Conservation (phyloP, 805 yeast genomes). For the Teunomyces barrocoloradensis region DNA sequence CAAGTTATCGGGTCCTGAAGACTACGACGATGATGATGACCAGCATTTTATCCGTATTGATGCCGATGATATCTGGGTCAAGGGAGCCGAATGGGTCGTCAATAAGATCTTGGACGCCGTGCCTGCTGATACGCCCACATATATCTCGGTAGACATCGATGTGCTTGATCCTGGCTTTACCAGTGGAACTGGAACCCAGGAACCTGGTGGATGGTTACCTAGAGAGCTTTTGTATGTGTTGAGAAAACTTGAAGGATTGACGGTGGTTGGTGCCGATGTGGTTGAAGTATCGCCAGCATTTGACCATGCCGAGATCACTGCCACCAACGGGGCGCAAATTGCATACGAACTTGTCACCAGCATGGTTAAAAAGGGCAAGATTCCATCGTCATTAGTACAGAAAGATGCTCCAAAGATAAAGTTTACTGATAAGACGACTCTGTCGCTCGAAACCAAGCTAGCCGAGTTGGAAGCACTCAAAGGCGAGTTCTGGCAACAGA, state of each 20-base stretch:
- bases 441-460: constrained; percentile 6
- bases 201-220: constrained; percentile 59
- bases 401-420: not conserved
- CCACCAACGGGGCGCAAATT: constrained; percentile 68
- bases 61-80: constrained; percentile 70
- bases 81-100: constrained; percentile 61
- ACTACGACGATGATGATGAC: constrained; percentile 65
- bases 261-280: constrained; percentile 54
- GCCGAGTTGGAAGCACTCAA: constrained; percentile 15
- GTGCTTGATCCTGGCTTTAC: constrained; percentile 58
- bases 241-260: constrained; percentile 42
- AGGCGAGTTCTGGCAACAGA: constrained; percentile 2
- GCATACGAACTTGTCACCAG: constrained; percentile 69
- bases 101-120: constrained; percentile 51
- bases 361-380: constrained; percentile 62
- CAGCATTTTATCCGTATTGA: constrained; percentile 70
- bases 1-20: constrained; percentile 59
- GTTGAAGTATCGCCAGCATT: constrained; percentile 63
- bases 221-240: constrained; percentile 51
- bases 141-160: constrained; percentile 75
- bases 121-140: constrained; percentile 66
- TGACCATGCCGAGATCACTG: constrained; percentile 64
- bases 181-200: constrained; percentile 59
- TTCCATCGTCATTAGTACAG: not conserved
- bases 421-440: not conserved